Conservation (phyloP, 805 yeast species). For the Wickerhamomyces chambardii region DNA sequence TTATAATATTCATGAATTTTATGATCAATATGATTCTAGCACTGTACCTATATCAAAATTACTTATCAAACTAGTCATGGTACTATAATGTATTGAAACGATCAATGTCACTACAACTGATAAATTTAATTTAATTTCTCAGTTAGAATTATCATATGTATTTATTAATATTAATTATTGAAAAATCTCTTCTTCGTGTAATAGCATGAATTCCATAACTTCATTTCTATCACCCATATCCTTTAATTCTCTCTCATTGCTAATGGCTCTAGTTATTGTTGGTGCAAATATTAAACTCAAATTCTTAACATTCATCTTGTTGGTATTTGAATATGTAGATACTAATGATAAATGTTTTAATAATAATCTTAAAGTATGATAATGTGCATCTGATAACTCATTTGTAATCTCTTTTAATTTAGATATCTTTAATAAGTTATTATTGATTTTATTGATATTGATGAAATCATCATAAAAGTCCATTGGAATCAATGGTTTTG, state of each 20-base stretch:
- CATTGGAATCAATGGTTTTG: slow-evolving; percentile 77
- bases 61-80: too few relatives aligned
- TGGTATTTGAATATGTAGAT: slow-evolving; percentile 38
- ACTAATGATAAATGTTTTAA: slow-evolving; percentile 60
- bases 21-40: too few relatives aligned
- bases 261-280: slow-evolving; percentile 69
- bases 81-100: too few relatives aligned
- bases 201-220: slow-evolving; percentile 64
- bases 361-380: slow-evolving; percentile 42
- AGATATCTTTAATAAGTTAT: slow-evolving; percentile 17
- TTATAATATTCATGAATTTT: too few relatives aligned
- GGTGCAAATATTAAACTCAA: slow-evolving; percentile 94
- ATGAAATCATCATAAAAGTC: slow-evolving; percentile 61
- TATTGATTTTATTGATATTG: slow-evolving; percentile 31
- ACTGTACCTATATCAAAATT: too few relatives aligned
- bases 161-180: too few relatives aligned
- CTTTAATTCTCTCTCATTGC: slow-evolving; percentile 72
- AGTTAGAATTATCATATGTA: too few relatives aligned
- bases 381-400: slow-evolving; percentile 62
- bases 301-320: slow-evolving; percentile 79
- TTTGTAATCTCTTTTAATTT: slow-evolving; percentile 36
- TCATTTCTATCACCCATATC: slow-evolving; percentile 81
- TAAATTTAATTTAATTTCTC: too few relatives aligned
- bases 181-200: slow-evolving; percentile 34
- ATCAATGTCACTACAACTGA: too few relatives aligned